Base-by-base conservation (phyloP, 768 basidiomycete genomes). In the Kwoniella sp. region DNA sequence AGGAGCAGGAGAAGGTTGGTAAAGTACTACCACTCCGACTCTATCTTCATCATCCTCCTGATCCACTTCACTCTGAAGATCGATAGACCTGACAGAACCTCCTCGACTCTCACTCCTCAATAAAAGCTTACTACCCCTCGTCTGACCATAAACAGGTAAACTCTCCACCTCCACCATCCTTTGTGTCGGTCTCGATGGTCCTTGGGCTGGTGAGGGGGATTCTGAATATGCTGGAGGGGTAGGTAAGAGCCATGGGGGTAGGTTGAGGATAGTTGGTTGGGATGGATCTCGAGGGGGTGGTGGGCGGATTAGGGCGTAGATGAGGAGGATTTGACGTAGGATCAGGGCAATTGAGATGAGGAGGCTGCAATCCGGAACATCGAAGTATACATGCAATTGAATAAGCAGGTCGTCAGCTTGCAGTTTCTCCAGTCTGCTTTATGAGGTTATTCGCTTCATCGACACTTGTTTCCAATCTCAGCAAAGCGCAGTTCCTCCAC, bases 101-200 rank as follows among this genome's bases (percentile, higher is more conserved):
- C 54, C 57, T 26, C 52, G 30, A 46, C 55, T 60, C 26, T 46
- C 46, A 40, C 65, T 67, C 33, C 60, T 27, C 13, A 61, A 52
- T 9, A 67, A 37, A 8, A 67, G 40, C 24, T 46, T 54, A 48
- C 60, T 52, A 12, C 66, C 66, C 24, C 52, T 68, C 21, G 30
- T 30, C n/a, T 68, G 57, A 7, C 66, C 66, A 27, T 68, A 68
- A 27, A 60, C 58, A 36, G 66, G 66, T 44, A 60, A 40, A n/a
- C 27, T n/a, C 46, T 60, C 61, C 22, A 44, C 40, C 0, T 40
- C 40, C 2, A 63, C 60, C 3, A 44, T 15, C 17, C 40, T 19
- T 33, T 5, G 13, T 44, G 40, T 44, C 7, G 8, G 8, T 44
- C 40, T 44, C 40, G 8, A 15, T 44, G 10, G 10, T 15, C 17